Conservation (phyloP, 495 filamentous ascomycete genomes). For the Oleoguttula mirabilis region DNA sequence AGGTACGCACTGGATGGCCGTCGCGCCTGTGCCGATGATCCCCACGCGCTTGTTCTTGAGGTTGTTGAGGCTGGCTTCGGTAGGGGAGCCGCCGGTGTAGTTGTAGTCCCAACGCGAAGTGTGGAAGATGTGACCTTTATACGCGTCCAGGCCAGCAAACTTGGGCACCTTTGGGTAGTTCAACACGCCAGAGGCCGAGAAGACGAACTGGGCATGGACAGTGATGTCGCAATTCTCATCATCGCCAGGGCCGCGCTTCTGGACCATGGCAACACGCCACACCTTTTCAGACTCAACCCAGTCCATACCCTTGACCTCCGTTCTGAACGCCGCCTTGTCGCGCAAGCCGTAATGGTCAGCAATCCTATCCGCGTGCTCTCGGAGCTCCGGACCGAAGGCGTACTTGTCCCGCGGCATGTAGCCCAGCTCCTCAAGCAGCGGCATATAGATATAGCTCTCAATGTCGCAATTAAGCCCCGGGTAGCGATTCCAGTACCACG, state of each 20-base stretch:
- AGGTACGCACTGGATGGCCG: constrained; percentile 43
- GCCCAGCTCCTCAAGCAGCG: constrained; percentile 46
- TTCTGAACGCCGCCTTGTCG: constrained; percentile 38
- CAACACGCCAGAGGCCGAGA: constrained; percentile 28
- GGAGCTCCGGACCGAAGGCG: constrained; percentile 34
- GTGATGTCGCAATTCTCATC: neutral
- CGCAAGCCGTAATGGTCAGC: constrained; percentile 35
- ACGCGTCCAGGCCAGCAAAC: constrained; percentile 36
- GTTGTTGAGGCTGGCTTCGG: constrained; percentile 33
- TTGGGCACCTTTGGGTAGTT: constrained; percentile 36
- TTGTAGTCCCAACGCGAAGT: constrained; percentile 43
- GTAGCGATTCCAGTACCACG: constrained; percentile 48
- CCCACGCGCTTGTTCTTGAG: constrained; percentile 41
- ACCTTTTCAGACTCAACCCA: constrained; percentile 36
- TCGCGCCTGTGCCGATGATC: constrained; percentile 45
- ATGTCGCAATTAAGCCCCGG: constrained; percentile 41
- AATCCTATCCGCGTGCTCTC: constrained; percentile 32
- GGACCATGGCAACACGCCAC: constrained; percentile 33
- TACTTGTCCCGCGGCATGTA: constrained; percentile 42
- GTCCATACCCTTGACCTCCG: constrained; percentile 24
- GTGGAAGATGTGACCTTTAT: constrained; percentile 40
- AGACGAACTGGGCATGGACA: constrained; percentile 14
- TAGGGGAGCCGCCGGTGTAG: constrained; percentile 40
- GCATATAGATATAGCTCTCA: constrained; percentile 42
- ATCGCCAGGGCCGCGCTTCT: constrained; percentile 19